Evolutionary conservation across 2,329 filamentous ascomycete genomes (phyloP).

Genomic region (Hirsutella thompsonii): DNA sequence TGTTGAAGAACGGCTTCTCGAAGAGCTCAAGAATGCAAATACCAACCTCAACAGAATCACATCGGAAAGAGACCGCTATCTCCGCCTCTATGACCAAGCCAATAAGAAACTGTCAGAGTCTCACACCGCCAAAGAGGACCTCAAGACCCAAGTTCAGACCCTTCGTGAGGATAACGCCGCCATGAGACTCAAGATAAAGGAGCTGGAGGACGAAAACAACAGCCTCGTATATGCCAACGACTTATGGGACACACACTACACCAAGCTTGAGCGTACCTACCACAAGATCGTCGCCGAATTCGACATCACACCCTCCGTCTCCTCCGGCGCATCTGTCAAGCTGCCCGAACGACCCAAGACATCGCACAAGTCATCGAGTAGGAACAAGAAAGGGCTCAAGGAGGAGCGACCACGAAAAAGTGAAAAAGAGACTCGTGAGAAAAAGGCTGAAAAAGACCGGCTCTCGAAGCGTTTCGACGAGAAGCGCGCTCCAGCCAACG

Average conservation of each 20-base stretch:
- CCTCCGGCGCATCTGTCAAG: slow-evolving; percentile 5
- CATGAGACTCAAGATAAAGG: slow-evolving; percentile 10
- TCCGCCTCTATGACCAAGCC: slow-evolving; percentile 13
- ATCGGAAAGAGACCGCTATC: slow-evolving; percentile 12
- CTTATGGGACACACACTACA: slow-evolving; percentile 7
- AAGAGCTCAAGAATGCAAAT: slow-evolving; percentile 9
- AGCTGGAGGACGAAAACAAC: slow-evolving; percentile 13
- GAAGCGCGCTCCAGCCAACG: slow-evolving; percentile 11
- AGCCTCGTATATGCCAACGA: slow-evolving; percentile 9
- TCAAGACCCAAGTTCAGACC: slow-evolving; percentile 7
- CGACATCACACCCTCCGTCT: slow-evolving; percentile 6
- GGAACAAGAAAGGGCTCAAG: slow-evolving; percentile 5
- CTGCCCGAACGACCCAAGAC: slow-evolving; percentile 15
- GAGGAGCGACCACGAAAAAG: slow-evolving; percentile 11
- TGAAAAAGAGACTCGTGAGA: slow-evolving; percentile 15
- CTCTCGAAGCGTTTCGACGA: slow-evolving; percentile 24
- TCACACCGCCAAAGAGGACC: slow-evolving; percentile 7
- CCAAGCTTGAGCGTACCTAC: slow-evolving; percentile 15
- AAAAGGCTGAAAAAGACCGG: slow-evolving; percentile 19
- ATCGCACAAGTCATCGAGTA: slow-evolving; percentile 1
- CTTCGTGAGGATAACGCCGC: slow-evolving; percentile 6
- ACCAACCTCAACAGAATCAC: slow-evolving; percentile 12
- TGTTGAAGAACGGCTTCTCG: slow-evolving; percentile 8
- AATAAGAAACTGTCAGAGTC: slow-evolving; percentile 16
- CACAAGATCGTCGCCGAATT: slow-evolving; percentile 16